Evolutionary conservation across 2,329 filamentous ascomycete species (phyloP), one percentile per base, ranked within the genome.

Genomic region (Daldinia eschscholtzii): DNA sequence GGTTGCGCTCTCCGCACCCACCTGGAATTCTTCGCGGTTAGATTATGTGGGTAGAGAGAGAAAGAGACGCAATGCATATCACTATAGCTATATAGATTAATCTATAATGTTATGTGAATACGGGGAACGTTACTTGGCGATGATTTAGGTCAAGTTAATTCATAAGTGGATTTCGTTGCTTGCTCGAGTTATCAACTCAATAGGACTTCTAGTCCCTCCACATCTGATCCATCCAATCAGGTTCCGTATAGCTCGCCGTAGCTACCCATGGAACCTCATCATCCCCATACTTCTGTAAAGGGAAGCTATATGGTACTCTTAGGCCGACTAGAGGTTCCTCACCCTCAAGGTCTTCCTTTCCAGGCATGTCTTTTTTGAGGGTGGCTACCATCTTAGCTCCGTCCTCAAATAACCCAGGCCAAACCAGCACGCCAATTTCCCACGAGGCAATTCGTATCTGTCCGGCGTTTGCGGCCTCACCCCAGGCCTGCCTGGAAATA

Each of bases 401-500:
- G 28, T 84, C 79, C 7, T 80, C 79, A 33, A 87, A 83, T 18
- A 91, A 76, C 6, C 80, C 88, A 0, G 94, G 93, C 92, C 93
- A 97, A 0, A 97, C 86, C 53, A 97, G 77, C 1, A 97, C 92
- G 0, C 94, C 94, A 35, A 93, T 87, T 78, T 97, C 94, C 83
- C 91, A 97, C 33, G 92, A 96, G 65, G 91, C 89, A 30, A 97
- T 88, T 39, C 90, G 86, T 33, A 93, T 82, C 73, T 92, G 87
- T 0, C 87, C 88, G 0, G 84, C 82, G 2, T 82, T 88, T 1
- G 78, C 79, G 2, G 86, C 83, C 41, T 91, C 89, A 1, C 94
- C 94, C 94, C 94, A 97, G 0, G 94, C 94, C 79, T 97, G 93
- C 68, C 91, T 95, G 1, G 92, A 96, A 2, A 97, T 79, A 73